These are phyloP conservation scores for Selenicereus undatus DNA, from an alignment of 148 eudicot genomes.

Conservation along the genomic window DNA sequence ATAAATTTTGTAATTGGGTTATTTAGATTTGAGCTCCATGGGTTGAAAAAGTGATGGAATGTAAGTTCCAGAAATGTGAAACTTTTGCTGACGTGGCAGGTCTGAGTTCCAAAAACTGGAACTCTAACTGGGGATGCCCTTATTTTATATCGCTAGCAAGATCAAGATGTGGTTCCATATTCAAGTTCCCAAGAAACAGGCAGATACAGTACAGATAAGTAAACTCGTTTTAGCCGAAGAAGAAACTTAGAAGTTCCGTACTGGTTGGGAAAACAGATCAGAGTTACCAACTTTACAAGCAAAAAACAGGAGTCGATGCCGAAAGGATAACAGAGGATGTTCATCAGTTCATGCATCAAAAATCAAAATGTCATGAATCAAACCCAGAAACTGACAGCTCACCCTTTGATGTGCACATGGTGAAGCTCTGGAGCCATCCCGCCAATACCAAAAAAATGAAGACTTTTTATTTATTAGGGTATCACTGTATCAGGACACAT, in stretches of 20 bases:
- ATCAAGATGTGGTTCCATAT: too few species aligned
- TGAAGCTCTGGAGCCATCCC: background rate
- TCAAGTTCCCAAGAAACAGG: background rate
- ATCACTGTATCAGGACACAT: constrained; percentile 17
- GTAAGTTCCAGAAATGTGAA: too few species aligned
- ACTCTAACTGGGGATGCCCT: too few species aligned
- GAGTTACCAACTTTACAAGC: constrained; percentile 8
- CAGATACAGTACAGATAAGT: background rate
- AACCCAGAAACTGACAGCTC: constrained; percentile 22
- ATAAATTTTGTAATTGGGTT: too few species aligned
- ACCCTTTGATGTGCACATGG: constrained; percentile 22
- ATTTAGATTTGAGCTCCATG: too few species aligned
- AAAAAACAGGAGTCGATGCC: constrained; percentile 8
- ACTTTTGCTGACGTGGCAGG: too few species aligned
- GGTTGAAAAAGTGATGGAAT: too few species aligned
- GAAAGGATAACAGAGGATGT: background rate
- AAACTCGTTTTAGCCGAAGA: background rate
- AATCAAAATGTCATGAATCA: background rate
- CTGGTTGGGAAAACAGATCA: background rate
- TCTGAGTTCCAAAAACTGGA: too few species aligned
- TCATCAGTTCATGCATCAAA: too few species aligned
- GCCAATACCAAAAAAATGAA: background rate
- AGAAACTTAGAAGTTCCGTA: background rate
- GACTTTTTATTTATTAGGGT: background rate
- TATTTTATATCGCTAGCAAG: too few species aligned